Conservation (phyloP, 768 basidiomycete species). For the Rhodotorula sphaerocarpa region DNA sequence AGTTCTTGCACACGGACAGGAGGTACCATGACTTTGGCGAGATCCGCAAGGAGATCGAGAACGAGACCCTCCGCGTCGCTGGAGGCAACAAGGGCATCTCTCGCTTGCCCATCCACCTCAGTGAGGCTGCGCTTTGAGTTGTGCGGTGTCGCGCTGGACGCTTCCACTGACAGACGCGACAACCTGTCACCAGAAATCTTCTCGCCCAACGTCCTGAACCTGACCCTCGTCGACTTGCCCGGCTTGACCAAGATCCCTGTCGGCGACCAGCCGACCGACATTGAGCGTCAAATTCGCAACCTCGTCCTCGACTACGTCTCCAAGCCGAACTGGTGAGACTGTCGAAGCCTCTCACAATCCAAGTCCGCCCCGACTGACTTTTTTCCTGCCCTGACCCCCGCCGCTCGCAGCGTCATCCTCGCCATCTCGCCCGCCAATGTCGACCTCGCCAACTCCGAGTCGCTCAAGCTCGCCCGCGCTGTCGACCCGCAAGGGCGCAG, state of each 20-base stretch:
- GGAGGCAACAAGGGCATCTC: constrained; percentile 99
- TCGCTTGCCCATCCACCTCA: constrained; percentile 85
- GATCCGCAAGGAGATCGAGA: constrained; percentile 91
- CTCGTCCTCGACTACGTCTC: constrained; percentile 93
- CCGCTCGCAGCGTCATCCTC: constrained; percentile 67
- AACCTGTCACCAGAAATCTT: constrained; percentile 55
- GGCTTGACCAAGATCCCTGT: constrained; percentile 96
- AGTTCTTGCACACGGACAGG: constrained; percentile 93
- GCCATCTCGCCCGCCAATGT: constrained; percentile 97
- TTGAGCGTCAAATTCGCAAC: constrained; percentile 89
- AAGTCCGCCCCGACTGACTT: background rate
- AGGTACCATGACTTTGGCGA: constrained; percentile 93
- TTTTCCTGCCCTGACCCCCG: too few relatives aligned
- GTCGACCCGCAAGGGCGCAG: constrained; percentile 94
- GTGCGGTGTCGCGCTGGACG: background rate
- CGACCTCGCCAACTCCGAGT: constrained; percentile 96
- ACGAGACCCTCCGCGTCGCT: constrained; percentile 84
- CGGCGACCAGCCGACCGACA: constrained; percentile 83
- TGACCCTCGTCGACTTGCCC: constrained; percentile 92
- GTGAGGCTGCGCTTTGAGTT: constrained; percentile 4
- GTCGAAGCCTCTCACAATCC: too few relatives aligned
- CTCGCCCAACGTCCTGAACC: constrained; percentile 86
- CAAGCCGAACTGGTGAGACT: constrained; percentile 85
- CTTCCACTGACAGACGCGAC: background rate
- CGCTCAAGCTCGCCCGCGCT: constrained; percentile 87